Conservation (phyloP, 306 rosid species). For the Echinosophora koreensis region DNA sequence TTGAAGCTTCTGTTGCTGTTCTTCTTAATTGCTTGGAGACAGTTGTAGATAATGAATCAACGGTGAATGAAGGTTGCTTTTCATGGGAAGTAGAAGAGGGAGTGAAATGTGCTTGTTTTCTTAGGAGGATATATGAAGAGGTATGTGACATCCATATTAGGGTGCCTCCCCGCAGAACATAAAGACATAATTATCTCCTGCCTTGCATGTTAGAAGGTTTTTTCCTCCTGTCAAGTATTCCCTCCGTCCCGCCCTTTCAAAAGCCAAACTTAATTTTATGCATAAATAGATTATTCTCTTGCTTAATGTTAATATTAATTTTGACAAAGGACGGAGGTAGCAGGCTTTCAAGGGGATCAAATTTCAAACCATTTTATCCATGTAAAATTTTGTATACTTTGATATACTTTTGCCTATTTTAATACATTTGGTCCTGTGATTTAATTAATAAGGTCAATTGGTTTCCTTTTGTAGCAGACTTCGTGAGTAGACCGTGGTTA, state of each 20-base stretch:
- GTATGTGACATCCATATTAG: conserved; percentile 53
- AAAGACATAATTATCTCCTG: conserved; percentile 9
- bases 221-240: conserved; percentile 21
- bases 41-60: conserved; percentile 56
- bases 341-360: conserved; percentile 23
- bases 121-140: conserved; percentile 88
- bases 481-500: neutral
- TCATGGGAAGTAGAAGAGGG: conserved; percentile 85
- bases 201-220: conserved; percentile 27
- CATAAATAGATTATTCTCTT: conserved; percentile 12
- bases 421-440: neutral
- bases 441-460: neutral
- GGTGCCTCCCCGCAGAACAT: conserved; percentile 9
- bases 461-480: conserved; percentile 1
- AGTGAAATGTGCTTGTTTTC: conserved; percentile 81
- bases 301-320: conserved; percentile 35
- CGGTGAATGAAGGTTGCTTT: conserved; percentile 55
- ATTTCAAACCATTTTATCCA: conserved; percentile 20
- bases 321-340: conserved; percentile 31
- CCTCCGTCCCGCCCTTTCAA: conserved; percentile 32
- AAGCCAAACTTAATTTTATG: conserved; percentile 10
- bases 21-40: conserved; percentile 89
- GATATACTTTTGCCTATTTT: conserved; percentile 18
- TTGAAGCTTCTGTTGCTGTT: conserved; percentile 77
- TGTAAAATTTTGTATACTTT: conserved; percentile 7